These are phyloP conservation scores for Diutina neorugosa DNA, from an alignment of 1,139 yeast species.

Conservation along the genomic window DNA sequence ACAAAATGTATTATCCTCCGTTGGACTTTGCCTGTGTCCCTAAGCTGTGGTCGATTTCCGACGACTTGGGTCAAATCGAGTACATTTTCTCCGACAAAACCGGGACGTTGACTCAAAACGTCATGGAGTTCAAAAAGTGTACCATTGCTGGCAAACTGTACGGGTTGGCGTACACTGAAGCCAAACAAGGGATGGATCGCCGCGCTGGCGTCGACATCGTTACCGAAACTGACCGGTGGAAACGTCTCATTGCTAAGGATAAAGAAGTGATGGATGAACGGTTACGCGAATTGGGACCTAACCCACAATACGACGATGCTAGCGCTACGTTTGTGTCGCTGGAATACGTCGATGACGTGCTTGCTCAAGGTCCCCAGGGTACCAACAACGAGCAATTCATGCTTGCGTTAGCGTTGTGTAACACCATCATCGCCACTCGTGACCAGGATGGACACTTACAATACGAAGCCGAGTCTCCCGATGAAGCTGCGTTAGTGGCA, in stretches of 20 bases:
- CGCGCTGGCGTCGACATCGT: conserved; percentile 75
- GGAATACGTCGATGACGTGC: conserved; percentile 29
- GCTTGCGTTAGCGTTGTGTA: conserved; percentile 40
- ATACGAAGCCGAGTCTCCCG: conserved; percentile 95
- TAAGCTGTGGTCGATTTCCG: conserved; percentile 50
- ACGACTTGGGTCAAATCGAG: conserved; percentile 52
- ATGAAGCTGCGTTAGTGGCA: conserved; percentile 89
- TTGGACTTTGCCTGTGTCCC: conserved; percentile 51
- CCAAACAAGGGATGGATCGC: conserved; percentile 50
- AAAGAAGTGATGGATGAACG: conserved; percentile 22
- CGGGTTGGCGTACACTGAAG: conserved; percentile 51
- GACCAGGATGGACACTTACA: conserved; percentile 29
- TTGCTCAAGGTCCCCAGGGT: conserved; percentile 24
- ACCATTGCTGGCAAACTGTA: conserved; percentile 42
- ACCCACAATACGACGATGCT: conserved; percentile 38
- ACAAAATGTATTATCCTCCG: conserved; percentile 33
- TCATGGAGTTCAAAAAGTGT: conserved; percentile 51
- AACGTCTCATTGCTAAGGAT: conserved; percentile 24
- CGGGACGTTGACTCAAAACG: conserved; percentile 48
- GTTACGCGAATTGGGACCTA: conserved; percentile 9
- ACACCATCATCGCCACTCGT: conserved; percentile 46
- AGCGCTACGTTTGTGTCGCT: conserved; percentile 36
- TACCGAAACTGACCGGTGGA: conserved; percentile 45
- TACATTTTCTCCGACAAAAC: conserved; percentile 52
- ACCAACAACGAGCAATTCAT: conserved; percentile 35